Percentiles rank a stretch among this genome's conserved stretches.
Conservation (phyloP, 495 filamentous ascomycete species). For the Podospora appendiculata region DNA sequence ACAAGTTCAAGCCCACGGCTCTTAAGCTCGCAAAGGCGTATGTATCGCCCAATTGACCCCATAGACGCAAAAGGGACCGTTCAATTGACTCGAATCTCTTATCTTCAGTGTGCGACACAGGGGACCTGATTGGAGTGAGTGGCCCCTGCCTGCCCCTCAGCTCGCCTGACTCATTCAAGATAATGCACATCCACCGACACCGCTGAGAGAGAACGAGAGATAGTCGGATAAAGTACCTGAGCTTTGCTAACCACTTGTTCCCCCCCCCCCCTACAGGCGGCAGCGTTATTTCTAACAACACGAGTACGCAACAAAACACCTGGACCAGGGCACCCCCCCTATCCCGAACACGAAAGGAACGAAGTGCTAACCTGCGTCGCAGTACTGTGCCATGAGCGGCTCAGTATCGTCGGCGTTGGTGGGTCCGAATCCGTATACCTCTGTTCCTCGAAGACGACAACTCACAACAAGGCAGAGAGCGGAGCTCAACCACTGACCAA, state of each 20-base stretch:
- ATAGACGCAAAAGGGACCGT: slow-evolving; percentile 9
- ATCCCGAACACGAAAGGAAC: neutral
- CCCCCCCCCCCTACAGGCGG: slow-evolving; percentile 51
- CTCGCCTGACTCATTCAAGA: slow-evolving; percentile 16
- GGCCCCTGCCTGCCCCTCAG: neutral
- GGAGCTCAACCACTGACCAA: slow-evolving; percentile 94
- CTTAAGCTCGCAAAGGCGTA: slow-evolving; percentile 94
- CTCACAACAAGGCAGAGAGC: slow-evolving; percentile 55
- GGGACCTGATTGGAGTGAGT: slow-evolving; percentile 97
- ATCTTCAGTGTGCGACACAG: slow-evolving; percentile 76
- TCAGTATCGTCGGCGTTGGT: slow-evolving; percentile 98
- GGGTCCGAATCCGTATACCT: slow-evolving; percentile 31
- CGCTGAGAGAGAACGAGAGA: neutral
- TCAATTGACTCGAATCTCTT: slow-evolving; percentile 31
- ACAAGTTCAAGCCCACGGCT: slow-evolving; percentile 93
- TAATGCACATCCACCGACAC: slow-evolving; percentile 6
- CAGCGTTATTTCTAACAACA: slow-evolving; percentile 79
- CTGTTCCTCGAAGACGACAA: slow-evolving; percentile 2
- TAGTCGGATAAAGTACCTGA: neutral
- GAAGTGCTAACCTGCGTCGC: slow-evolving; percentile 15
- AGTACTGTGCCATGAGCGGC: slow-evolving; percentile 95
- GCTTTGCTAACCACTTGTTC: slow-evolving; percentile 11
- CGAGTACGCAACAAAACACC: slow-evolving; percentile 51
- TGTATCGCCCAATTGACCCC: slow-evolving; percentile 25
- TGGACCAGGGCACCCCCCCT: slow-evolving; percentile 10